Base-by-base conservation (phyloP, 169 alveolate genomes). In the Plasmodium inui region DNA sequence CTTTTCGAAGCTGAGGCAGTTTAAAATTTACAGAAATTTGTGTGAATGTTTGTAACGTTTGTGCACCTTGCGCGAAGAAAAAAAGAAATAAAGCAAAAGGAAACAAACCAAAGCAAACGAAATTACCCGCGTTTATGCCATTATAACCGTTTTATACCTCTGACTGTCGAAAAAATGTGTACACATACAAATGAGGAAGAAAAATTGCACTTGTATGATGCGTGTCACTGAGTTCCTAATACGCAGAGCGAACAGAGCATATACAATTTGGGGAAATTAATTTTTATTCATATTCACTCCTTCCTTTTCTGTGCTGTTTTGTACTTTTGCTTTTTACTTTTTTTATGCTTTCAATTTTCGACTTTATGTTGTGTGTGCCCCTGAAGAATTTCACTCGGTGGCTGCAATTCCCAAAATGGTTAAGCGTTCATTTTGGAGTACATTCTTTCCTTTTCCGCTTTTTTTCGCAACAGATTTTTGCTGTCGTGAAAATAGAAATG, bases 401-500 rank as follows among this genome's bases (percentile, higher is more conserved):
- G 39, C 0, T 67, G 76, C 2, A 19, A 67, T 67, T 41, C 30
- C 30, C 30, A 22, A 67, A 22, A 26, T 67, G 14, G 76, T 0
- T 67, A 8, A 12, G 76, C 37, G 39, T 67, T 19, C 76, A 19
- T n/a, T 67, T 67, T 28, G 41, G 14, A 61, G n/a, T 9, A 67
- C 30, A 19, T 26, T 67, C 9, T 67, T 67, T 67, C 37, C 76
- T 28, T 67, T 67, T 67, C 37, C 76, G 30, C 76, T 67, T 67
- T 67, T 67, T 67, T 67, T 67, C 76, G 76, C 37, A 67, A 67
- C 37, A 19, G n/a, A 67, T 67, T 19, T 67, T 28, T 67, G 76
- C 76, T 67, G 76, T 67, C 30, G 76, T 67, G n/a, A n/a, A 67
- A 67, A 6, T 67, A 28, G 30, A 67, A 67, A 67, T 67, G 76